These are phyloP conservation scores for Fusarium hostae DNA, from an alignment of 2,329 filamentous ascomycete genomes.

Conservation along the genomic window DNA sequence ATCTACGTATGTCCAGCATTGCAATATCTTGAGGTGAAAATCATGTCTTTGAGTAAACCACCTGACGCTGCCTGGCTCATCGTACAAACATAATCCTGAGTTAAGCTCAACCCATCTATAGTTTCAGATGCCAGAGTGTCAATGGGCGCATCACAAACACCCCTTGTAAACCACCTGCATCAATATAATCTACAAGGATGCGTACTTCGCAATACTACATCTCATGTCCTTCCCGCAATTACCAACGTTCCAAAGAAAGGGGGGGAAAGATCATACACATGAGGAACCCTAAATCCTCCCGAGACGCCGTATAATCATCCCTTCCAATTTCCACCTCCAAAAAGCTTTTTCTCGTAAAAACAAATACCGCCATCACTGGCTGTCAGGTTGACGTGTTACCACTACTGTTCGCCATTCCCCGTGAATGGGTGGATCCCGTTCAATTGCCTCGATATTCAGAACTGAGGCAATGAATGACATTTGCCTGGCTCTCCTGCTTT, in stretches of 20 bases:
- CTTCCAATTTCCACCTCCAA: constrained; percentile 39
- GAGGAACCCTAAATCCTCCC: constrained; percentile 42
- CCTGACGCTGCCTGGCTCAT: background rate
- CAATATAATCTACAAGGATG: constrained; percentile 38
- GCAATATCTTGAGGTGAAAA: background rate
- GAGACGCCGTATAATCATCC: constrained; percentile 44
- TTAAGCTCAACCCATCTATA: background rate
- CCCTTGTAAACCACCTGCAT: constrained; percentile 18
- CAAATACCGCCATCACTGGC: constrained; percentile 35
- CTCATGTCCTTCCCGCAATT: constrained; percentile 29
- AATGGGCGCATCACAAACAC: constrained; percentile 9
- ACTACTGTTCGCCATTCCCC: constrained; percentile 9
- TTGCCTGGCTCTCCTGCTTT: constrained; percentile 13
- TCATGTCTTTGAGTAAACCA: background rate
- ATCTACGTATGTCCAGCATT: background rate
- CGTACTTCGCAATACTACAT: constrained; percentile 35
- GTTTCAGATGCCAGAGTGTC: constrained; percentile 1
- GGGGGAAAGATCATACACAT: constrained; percentile 37
- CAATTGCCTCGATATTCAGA: constrained; percentile 2
- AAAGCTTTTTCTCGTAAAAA: constrained; percentile 45
- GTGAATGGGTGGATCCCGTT: constrained; percentile 3
- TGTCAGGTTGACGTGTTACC: constrained; percentile 17
- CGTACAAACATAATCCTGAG: background rate
- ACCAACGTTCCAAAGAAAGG: constrained; percentile 30
- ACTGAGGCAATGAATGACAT: background rate